Percentiles rank a stretch among this genome's conserved stretches.
These are phyloP conservation scores for Pseudogymnoascus sp. DNA, from an alignment of 2,329 filamentous ascomycete genomes.

Conservation along the genomic window DNA sequence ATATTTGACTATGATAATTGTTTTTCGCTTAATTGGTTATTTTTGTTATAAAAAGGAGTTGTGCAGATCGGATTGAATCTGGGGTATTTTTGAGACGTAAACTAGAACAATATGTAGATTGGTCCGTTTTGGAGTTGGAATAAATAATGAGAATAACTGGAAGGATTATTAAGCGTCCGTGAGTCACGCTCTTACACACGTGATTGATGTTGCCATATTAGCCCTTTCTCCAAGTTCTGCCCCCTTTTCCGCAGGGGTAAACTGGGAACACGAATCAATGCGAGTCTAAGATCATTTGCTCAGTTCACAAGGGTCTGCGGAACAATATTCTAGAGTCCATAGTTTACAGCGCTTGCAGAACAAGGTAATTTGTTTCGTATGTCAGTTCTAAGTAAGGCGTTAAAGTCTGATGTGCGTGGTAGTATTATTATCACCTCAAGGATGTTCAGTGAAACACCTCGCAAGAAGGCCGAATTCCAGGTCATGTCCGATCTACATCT, in stretches of 20 bases:
- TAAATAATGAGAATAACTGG: not conserved
- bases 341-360: not conserved
- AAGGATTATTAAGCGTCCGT: constrained; percentile 1
- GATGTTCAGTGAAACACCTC: not conserved
- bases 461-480: constrained; percentile 26
- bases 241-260: not conserved
- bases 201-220: constrained; percentile 3
- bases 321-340: not conserved
- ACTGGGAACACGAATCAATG: not conserved
- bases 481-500: constrained; percentile 45
- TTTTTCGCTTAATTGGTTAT: not conserved
- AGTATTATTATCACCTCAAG: not conserved
- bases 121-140: not conserved
- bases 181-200: not conserved
- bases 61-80: not conserved
- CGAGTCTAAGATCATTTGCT: not conserved
- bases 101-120: not conserved
- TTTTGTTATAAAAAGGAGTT: not conserved
- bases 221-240: not conserved
- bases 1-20: not conserved
- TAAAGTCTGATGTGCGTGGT: not conserved
- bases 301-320: too few relatives aligned
- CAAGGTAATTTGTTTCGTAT: not conserved
- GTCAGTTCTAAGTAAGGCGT: not conserved
- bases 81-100: not conserved